Base-by-base conservation (phyloP, 805 yeast species). In the Saitoella complicata region DNA sequence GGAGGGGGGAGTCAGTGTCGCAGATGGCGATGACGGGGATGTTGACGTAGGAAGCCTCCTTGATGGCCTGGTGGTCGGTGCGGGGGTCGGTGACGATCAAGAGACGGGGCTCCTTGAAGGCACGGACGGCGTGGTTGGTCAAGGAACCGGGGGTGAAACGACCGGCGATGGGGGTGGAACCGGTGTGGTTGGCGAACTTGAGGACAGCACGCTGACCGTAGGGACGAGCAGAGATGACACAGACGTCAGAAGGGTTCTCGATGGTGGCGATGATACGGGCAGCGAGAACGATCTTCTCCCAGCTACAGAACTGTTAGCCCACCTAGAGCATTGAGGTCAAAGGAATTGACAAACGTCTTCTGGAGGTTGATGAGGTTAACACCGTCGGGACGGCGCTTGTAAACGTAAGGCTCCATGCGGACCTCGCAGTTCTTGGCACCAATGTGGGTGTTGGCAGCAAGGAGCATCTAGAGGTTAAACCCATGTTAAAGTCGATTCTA, bases 101-200 rank as follows among this genome's bases (percentile, higher is more conserved):
- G 69, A 91, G 80, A 77, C 99, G 85, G 79, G 99, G 99, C 78
- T 91, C 99, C 77, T 88, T 91, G 95, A 91, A 91, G 62, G 96
- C 85, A 75, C 96, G 88, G 73, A 98, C 91, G 78, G 88, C 91
- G 78, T 91, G 91, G 78, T 91, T 91, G 70, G 99, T 91, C 91
- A 91, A 91, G 76, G 82, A 80, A 84, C 99, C 99, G 74, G 99
- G 99, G 64, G 98, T 91, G 83, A 91, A 91, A 78, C 99, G 86
- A 75, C 99, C 99, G 63, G 98, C 99, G 75, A 91, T 88, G 69
- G 99, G 87, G 61, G 97, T 88, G 60, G 98, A 95, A 72, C 97
- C 97, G 63, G 97, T 87, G 87, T 91, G 97, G 63, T 95, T 84
- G 67, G 99, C 96, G 67, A 81, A 91, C 78, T 91, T 91, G 72